Evolutionary conservation across 306 rosid species (phyloP), one percentile per base, ranked within the genome.

Genomic region (Fragaria iinumae): DNA sequence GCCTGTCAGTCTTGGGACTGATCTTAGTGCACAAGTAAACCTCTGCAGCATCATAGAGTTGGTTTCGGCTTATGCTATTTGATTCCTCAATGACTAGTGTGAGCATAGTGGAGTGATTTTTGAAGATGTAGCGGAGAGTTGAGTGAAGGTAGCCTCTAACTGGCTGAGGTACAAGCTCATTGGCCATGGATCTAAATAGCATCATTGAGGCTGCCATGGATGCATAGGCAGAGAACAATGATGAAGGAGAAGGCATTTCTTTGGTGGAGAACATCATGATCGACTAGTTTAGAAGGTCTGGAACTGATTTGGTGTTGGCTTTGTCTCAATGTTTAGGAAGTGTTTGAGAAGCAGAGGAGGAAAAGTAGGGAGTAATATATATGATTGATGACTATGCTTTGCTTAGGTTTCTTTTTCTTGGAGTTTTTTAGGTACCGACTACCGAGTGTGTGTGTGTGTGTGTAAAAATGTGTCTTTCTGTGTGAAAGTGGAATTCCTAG

Each of bases 191-290:
- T 29, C 96, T 85, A 0, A 88, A 38, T 0, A 93, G 87, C 97
- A 93, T 88, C 27, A 88, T 11, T 6, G 98, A 88, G 41, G 92
- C 93, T 6, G 93, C 82, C 88, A 89, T 82, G 84, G 98, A 93
- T 14, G 97, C 97, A 55, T 90, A 91, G 9, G 97, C 97, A 0
- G 97, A 87, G 89, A 93, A 93, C 38, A 93, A 44, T 11, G 98
- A 81, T 11, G 95, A 87, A 0, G 91, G 87, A 7, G 97, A 91
- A 29, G 96, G 91, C 85, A 93, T 83, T 21, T 87, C 92, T 80
- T 74, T 75, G 16, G 79, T 8, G 52, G 90, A 74, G 79, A 93
- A 88, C 92, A 93, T 91, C 29, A 11, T 68, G 64, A 64, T 39
- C 20, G 38, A 9, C 27, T 18, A n/a, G 71, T 29, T 75, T 47